Evolutionary conservation across 208 protist genomes (phyloP).

Genomic region (Wallacemonas sp.): DNA sequence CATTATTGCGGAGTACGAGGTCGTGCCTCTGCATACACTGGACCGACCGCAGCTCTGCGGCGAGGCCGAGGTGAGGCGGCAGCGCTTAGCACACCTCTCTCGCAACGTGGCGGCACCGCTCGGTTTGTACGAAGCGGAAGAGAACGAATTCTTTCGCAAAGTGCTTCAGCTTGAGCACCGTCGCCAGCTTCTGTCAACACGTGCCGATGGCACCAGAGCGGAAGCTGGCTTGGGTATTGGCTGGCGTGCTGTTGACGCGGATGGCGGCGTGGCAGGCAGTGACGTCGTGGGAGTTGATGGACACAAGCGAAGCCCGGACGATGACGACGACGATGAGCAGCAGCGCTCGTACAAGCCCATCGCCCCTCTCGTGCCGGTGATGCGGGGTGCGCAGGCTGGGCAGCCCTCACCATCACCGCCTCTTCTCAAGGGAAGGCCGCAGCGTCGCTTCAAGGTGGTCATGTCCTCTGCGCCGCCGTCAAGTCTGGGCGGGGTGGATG

Average conservation of each 20-base stretch:
- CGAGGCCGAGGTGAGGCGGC: constrained; percentile 43
- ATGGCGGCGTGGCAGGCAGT: background rate
- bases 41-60: constrained; percentile 50
- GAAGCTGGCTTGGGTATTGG: background rate
- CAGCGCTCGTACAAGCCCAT: constrained; percentile 7
- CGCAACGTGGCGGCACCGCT: constrained; percentile 20
- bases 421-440: no score
- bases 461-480: constrained; percentile 1
- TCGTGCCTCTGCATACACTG: constrained; percentile 57
- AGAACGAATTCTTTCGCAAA: constrained; percentile 21
- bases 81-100: constrained; percentile 30
- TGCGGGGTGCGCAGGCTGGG: background rate
- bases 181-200: constrained; percentile 15
- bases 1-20: constrained; percentile 58
- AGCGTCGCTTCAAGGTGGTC: constrained; percentile 11
- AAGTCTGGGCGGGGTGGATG: background rate
- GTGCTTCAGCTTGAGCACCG: constrained; percentile 13
- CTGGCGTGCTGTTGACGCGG: background rate
- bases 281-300: background rate
- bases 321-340: constrained; percentile 9
- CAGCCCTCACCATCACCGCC: background rate
- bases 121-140: constrained; percentile 21
- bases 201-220: background rate
- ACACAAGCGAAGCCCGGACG: background rate
- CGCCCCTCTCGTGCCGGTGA: background rate